phyloP scores from a whole-genome alignment of 805 yeast genomes.

The Metschnikowia reukaufii region DNA sequence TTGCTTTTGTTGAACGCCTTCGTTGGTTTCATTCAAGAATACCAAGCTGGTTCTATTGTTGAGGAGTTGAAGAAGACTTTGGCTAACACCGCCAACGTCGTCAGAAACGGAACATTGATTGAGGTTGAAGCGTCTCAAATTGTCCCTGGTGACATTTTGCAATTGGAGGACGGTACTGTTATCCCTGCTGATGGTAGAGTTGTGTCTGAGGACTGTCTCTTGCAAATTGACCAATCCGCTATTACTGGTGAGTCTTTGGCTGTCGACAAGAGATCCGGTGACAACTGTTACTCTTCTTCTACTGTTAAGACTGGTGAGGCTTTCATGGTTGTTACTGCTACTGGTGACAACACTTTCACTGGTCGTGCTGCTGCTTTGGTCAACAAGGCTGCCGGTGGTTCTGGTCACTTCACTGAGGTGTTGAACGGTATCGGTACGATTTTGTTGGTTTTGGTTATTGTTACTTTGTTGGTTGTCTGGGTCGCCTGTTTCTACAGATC shows the following conservation, averaged over 20 bases:
- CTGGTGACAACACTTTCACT: slow-evolving; percentile 93
- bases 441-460: slow-evolving; percentile 81
- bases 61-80: slow-evolving; percentile 94
- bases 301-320: slow-evolving; percentile 96
- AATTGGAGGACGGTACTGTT: slow-evolving; percentile 89
- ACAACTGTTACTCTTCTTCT: slow-evolving; percentile 85
- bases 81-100: slow-evolving; percentile 83
- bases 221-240: slow-evolving; percentile 95
- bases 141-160: slow-evolving; percentile 94
- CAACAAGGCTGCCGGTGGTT: slow-evolving; percentile 88
- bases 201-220: slow-evolving; percentile 78
- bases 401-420: slow-evolving; percentile 96
- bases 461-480: slow-evolving; percentile 89
- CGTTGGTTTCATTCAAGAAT: slow-evolving; percentile 97
- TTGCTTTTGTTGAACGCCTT: slow-evolving; percentile 80
- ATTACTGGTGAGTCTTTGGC: slow-evolving; percentile 97
- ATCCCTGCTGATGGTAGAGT: slow-evolving; percentile 92
- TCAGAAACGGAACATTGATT: slow-evolving; percentile 75
- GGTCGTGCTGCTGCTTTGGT: slow-evolving; percentile 98
- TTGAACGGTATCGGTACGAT: slow-evolving; percentile 96
- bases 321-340: slow-evolving; percentile 89
- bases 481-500: slow-evolving; percentile 93
- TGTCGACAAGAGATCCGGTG: slow-evolving; percentile 89
- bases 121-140: slow-evolving; percentile 82
- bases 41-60: slow-evolving; percentile 97